Conservation (phyloP, 2,329 filamentous ascomycete genomes). For the Sporothrix protearum region DNA sequence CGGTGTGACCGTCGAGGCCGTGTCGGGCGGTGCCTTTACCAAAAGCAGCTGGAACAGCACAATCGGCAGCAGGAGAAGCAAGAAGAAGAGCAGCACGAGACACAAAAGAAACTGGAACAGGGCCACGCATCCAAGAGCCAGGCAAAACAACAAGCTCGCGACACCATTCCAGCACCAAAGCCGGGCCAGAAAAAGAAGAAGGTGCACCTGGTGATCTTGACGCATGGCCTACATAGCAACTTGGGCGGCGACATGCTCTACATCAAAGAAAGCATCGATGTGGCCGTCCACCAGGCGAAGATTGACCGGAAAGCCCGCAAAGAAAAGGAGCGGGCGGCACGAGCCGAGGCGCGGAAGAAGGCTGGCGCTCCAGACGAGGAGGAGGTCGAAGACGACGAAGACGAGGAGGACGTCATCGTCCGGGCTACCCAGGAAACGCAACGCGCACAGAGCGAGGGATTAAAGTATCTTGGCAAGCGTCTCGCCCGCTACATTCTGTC, state of each 20-base stretch:
- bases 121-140: conserved; percentile 24
- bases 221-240: conserved; percentile 94
- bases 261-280: conserved; percentile 94
- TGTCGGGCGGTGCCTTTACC: neutral
- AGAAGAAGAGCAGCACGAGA: conserved; percentile 15
- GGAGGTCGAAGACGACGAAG: conserved; percentile 37
- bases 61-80: conserved; percentile 25
- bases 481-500: conserved; percentile 86
- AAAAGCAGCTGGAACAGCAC: conserved; percentile 16
- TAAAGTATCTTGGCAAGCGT: conserved; percentile 93
- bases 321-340: conserved; percentile 40
- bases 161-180: conserved; percentile 7
- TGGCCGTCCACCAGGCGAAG: conserved; percentile 69
- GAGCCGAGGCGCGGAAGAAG: conserved; percentile 22
- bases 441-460: conserved; percentile 91
- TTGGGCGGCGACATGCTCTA: conserved; percentile 94
- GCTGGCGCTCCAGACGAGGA: conserved; percentile 28
- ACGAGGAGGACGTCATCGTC: conserved; percentile 82
- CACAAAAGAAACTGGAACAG: conserved; percentile 14
- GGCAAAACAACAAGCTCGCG: conserved; percentile 21
- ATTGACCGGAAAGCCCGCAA: conserved; percentile 62
- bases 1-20: neutral
- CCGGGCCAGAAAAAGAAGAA: conserved; percentile 60
- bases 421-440: conserved; percentile 83
- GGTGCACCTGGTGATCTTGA: conserved; percentile 86